These are phyloP conservation scores for Monosporascus sp. DNA, from an alignment of 2,329 filamentous ascomycete genomes.

Conservation along the genomic window DNA sequence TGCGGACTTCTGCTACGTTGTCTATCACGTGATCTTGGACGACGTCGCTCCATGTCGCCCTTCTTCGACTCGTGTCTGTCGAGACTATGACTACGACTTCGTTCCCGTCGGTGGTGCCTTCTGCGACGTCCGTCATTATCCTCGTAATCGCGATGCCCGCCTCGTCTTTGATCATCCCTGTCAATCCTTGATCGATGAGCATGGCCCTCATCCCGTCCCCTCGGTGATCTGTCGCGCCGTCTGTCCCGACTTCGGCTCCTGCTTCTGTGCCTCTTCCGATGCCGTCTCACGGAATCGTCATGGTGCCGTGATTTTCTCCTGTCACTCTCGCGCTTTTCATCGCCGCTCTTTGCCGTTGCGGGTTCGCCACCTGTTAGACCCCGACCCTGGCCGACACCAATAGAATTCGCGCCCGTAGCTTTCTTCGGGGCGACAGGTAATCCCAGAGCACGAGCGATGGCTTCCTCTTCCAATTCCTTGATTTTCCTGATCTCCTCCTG, in stretches of 20 bases:
- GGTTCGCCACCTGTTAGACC: slow-evolving; percentile 13
- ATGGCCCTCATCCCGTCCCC: slow-evolving; percentile 15
- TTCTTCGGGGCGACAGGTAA: slow-evolving; percentile 63
- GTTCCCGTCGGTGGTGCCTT: slow-evolving; percentile 12
- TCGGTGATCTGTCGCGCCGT: slow-evolving; percentile 22
- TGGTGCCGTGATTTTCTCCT: slow-evolving; percentile 18
- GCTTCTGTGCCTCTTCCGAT: slow-evolving; percentile 29
- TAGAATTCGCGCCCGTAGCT: slow-evolving; percentile 59
- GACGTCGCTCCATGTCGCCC: slow-evolving; percentile 11
- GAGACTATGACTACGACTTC: slow-evolving; percentile 18
- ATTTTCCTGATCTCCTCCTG: slow-evolving; percentile 74
- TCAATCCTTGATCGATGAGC: slow-evolving; percentile 31
- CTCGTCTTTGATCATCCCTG: slow-evolving; percentile 34
- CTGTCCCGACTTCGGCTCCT: slow-evolving; percentile 23
- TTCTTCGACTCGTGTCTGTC: slow-evolving; percentile 12
- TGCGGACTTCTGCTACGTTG: slow-evolving; percentile 19
- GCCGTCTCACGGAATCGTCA: slow-evolving; percentile 27
- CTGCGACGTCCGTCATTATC: slow-evolving; percentile 10
- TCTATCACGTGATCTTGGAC: slow-evolving; percentile 18
- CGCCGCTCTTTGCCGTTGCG: slow-evolving; percentile 11
- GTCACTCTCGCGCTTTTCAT: slow-evolving; percentile 13
- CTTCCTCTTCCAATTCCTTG: slow-evolving; percentile 91
- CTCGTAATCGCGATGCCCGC: slow-evolving; percentile 16
- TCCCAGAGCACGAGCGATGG: slow-evolving; percentile 76
- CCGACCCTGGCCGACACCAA: slow-evolving; percentile 49